phyloP scores from a whole-genome alignment of 768 basidiomycete species.

The Leccinum rimulosum region DNA sequence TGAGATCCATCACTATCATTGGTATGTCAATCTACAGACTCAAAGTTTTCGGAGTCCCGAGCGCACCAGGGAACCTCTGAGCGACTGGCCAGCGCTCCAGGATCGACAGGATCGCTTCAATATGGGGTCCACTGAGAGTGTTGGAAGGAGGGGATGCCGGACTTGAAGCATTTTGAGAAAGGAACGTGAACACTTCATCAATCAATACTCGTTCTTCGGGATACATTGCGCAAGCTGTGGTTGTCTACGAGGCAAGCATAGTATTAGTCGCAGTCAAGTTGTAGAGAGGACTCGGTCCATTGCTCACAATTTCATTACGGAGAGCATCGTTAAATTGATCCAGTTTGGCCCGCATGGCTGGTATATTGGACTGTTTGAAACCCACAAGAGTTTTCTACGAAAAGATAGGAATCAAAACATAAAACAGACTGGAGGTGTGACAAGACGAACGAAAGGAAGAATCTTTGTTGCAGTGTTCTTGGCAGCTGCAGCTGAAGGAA shows the following conservation, averaged over 20 bases:
- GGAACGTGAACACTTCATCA: slow-evolving; percentile 61
- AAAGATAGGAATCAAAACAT: not conserved
- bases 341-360: slow-evolving; percentile 77
- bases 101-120: slow-evolving; percentile 61
- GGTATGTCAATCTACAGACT: slow-evolving; percentile 1
- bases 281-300: not conserved
- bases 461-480: slow-evolving; percentile 38
- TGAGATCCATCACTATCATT: slow-evolving; percentile 75
- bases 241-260: slow-evolving; percentile 46
- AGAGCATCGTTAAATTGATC: slow-evolving; percentile 71
- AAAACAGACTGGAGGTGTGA: not conserved
- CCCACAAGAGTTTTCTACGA: slow-evolving; percentile 57
- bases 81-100: slow-evolving; percentile 73
- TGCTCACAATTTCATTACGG: slow-evolving; percentile 63
- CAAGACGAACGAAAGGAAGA: slow-evolving; percentile 48
- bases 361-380: slow-evolving; percentile 84
- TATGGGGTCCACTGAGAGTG: slow-evolving; percentile 44
- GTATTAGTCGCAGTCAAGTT: not conserved
- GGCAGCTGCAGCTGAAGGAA: slow-evolving; percentile 27
- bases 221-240: slow-evolving; percentile 66
- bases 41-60: not conserved
- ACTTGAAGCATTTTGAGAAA: slow-evolving; percentile 47
- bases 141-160: slow-evolving; percentile 28
- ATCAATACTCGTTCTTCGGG: slow-evolving; percentile 57
- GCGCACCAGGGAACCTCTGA: slow-evolving; percentile 68